Evolutionary conservation across 2,329 filamentous ascomycete genomes (phyloP).

Genomic region (Hirsutella thompsonii): DNA sequence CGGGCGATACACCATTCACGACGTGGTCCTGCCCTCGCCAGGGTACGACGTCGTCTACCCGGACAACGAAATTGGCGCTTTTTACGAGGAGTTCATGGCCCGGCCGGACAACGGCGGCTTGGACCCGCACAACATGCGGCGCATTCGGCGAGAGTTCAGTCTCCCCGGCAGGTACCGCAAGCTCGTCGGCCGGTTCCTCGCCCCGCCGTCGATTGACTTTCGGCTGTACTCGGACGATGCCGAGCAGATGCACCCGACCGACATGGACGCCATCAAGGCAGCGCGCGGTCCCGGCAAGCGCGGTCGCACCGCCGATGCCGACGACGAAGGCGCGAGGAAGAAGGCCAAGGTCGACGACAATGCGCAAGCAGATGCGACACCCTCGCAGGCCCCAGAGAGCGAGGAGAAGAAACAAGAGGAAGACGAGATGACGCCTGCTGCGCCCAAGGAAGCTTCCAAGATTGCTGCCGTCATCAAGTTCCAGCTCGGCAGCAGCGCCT

Average conservation of each 20-base stretch:
- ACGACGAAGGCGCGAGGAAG: conserved; percentile 8
- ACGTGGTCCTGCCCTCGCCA: conserved; percentile 83
- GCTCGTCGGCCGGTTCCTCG: conserved; percentile 59
- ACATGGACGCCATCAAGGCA: conserved; percentile 55
- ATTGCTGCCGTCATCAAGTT: conserved; percentile 63
- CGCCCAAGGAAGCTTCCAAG: conserved; percentile 13
- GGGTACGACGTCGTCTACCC: conserved; percentile 87
- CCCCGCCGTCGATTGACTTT: conserved; percentile 53
- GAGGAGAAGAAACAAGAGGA: conserved; percentile 6
- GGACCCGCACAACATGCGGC: conserved; percentile 76
- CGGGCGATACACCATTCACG: conserved; percentile 69
- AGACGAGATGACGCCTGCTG: conserved; percentile 10
- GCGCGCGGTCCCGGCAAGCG: conserved; percentile 8
- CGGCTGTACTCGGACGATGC: conserved; percentile 55
- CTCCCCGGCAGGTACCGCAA: conserved; percentile 83
- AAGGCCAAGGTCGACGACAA: conserved; percentile 7
- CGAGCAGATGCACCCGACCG: conserved; percentile 81
- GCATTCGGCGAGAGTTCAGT: conserved; percentile 75
- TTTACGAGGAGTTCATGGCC: conserved; percentile 79
- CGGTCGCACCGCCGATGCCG: conserved; percentile 4
- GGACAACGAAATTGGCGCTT: conserved; percentile 66
- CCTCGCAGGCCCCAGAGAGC: neutral
- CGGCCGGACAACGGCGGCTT: conserved; percentile 63
- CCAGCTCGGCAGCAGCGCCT: conserved; percentile 66
- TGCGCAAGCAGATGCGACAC: neutral